Conservation (phyloP, 2,329 filamentous ascomycete species). For the Beauveria medogensis region DNA sequence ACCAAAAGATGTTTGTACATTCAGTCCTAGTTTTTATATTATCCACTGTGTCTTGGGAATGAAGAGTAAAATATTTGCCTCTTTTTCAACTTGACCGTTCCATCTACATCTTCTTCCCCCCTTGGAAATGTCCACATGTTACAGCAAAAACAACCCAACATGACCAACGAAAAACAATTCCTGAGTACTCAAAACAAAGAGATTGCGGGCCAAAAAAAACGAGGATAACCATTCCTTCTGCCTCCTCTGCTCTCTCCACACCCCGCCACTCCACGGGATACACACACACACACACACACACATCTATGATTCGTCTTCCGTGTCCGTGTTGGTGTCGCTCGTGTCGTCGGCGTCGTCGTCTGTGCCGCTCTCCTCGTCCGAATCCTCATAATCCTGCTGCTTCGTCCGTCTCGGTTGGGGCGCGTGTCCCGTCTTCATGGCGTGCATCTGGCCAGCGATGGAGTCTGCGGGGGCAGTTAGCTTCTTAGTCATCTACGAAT, state of each 20-base stretch:
- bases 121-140: too few species aligned
- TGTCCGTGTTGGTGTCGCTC: constrained; percentile 61
- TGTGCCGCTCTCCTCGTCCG: constrained; percentile 75
- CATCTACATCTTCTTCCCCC: too few species aligned
- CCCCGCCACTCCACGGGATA: not conserved
- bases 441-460: constrained; percentile 82
- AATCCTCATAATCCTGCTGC: constrained; percentile 39
- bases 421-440: constrained; percentile 64
- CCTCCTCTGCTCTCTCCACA: not conserved
- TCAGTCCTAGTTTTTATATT: too few species aligned
- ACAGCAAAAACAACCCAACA: not conserved
- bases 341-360: constrained; percentile 60
- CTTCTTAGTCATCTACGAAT: not conserved
- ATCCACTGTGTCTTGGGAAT: too few species aligned
- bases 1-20: too few species aligned
- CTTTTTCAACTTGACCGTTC: too few species aligned
- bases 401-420: constrained; percentile 51
- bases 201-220: not conserved
- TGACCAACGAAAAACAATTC: not conserved
- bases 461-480: constrained; percentile 53
- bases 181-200: not conserved
- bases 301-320: constrained; percentile 49
- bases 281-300: not conserved
- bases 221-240: not conserved
- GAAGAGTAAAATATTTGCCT: too few species aligned